A percentile compares a stretch with the other conserved stretches of the same genome.
Evolutionary conservation across 257 asterid species (phyloP).

Genomic region (Petrea volubilis): DNA sequence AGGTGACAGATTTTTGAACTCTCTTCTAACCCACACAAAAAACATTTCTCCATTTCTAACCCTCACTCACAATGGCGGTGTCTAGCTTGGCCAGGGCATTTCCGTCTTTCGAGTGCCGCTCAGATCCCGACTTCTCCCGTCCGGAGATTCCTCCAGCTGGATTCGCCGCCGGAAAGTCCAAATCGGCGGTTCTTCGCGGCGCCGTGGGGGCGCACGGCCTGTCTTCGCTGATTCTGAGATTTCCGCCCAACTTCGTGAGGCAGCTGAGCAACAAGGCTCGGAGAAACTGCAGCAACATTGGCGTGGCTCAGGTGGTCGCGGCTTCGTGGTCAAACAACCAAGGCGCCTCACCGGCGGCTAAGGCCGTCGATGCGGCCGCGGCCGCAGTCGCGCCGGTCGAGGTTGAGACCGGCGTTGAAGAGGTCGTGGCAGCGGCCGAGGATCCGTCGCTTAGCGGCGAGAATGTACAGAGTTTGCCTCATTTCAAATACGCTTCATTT

Average conservation of each 20-base stretch:
- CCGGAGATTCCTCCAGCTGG: slow-evolving; percentile 50
- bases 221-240: slow-evolving; percentile 64
- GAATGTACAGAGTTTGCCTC: slow-evolving; percentile 52
- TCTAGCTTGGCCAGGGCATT: slow-evolving; percentile 61
- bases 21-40: neutral
- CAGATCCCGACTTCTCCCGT: slow-evolving; percentile 69
- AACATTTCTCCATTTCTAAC: neutral
- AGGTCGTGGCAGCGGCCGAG: slow-evolving; percentile 42
- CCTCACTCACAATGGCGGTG: slow-evolving; percentile 61
- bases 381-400: slow-evolving; percentile 51
- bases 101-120: slow-evolving; percentile 82
- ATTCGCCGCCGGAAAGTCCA: slow-evolving; percentile 30
- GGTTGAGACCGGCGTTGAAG: slow-evolving; percentile 44
- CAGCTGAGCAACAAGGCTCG: slow-evolving; percentile 95
- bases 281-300: slow-evolving; percentile 94
- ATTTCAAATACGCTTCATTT: slow-evolving; percentile 59
- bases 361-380: slow-evolving; percentile 64
- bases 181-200: slow-evolving; percentile 30
- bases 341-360: slow-evolving; percentile 53
- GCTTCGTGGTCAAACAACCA: slow-evolving; percentile 92
- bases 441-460: slow-evolving; percentile 32
- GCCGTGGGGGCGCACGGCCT: slow-evolving; percentile 38
- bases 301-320: slow-evolving; percentile 96
- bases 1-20: slow-evolving; percentile 4
- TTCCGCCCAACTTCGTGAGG: slow-evolving; percentile 94